Base-by-base conservation (phyloP, 108 stramenopile species). In the Skeletonema grethae region DNA sequence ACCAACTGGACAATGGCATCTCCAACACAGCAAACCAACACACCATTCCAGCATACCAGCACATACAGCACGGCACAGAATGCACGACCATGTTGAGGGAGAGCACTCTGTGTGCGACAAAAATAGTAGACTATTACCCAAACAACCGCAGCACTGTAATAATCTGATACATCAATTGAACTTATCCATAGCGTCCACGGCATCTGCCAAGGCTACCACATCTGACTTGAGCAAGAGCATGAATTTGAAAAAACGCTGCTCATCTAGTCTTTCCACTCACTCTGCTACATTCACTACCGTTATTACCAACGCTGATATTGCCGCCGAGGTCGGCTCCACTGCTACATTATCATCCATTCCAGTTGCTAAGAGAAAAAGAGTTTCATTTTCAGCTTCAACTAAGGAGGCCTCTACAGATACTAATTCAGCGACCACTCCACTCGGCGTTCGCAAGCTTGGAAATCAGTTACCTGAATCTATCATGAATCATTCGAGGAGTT, bases 11-110 rank as follows among this genome's bases (percentile, higher is more conserved):
- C 50, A 8, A 53, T 53, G 46, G 2, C 22, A n/a, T n/a, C 18
- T 20, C 50, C 50, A 53, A 53, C 50, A 53, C 50, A 53, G 50
- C 50, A 53, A 22, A 22, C 50, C 50, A 53, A 53, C 50, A 53
- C 46, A 48, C 22, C 50, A 53, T 7, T 22, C 50, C 20, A 53
- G 0, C 50, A n/a, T 0, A 22, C 50, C 50, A 53, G 7, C 7
- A 5, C 32, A 34, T 5, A 34, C 32, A 34, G 32, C 32, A 34
- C 32, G 32, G 15, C 41, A 24, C 22, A 53, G 22, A 22, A 53
- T 53, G 50, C 50, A 53, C 0, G 50, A 53, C 50, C 3, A 43
- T 15, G 50, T 24, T 22, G 22, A 53, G 1, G 22, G 22, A 1
- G 7, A 53, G 18, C 22, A 53, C 8, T 53, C 20, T 24, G 6